Percentiles rank a stretch among this genome's conserved stretches.
phyloP scores from a whole-genome alignment of 1,284 basidiomycete genomes.

The Microbotryum saponariae region DNA sequence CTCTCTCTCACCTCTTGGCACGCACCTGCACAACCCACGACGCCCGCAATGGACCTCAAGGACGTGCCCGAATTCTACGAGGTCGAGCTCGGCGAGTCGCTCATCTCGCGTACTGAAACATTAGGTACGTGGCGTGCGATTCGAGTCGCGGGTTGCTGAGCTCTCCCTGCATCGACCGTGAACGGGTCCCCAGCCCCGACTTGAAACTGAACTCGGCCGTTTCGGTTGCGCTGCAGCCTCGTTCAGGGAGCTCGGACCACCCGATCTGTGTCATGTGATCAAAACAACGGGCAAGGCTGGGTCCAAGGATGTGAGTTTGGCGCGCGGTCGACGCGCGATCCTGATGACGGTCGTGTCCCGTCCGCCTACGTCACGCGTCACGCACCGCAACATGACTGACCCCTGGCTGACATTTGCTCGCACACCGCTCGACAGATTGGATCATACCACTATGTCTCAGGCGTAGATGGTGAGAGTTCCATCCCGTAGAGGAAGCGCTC shows the following conservation, averaged over 20 bases:
- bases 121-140: slow-evolving; percentile 56
- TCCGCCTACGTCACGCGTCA: too few species aligned
- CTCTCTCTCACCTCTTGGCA: too few species aligned
- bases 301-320: slow-evolving; percentile 66
- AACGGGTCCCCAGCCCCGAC: neutral
- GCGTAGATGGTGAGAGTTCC: slow-evolving; percentile 59
- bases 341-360: too few species aligned
- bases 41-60: slow-evolving; percentile 33
- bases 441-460: slow-evolving; percentile 91
- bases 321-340: too few species aligned
- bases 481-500: neutral
- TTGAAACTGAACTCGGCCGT: neutral
- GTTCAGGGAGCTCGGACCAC: slow-evolving; percentile 93
- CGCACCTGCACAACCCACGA: neutral
- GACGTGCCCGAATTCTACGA: slow-evolving; percentile 66
- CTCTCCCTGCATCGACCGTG: neutral
- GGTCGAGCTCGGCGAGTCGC: slow-evolving; percentile 78
- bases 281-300: slow-evolving; percentile 79
- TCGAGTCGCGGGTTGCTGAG: neutral
- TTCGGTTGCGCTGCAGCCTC: slow-evolving; percentile 52
- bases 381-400: neutral
- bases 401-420: slow-evolving; percentile 2
- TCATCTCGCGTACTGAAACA: slow-evolving; percentile 84
- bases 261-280: slow-evolving; percentile 91
- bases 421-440: slow-evolving; percentile 53